phyloP scores from a whole-genome alignment of 202 grass and related monocot species.

The Cymbopogon flexuosus region DNA sequence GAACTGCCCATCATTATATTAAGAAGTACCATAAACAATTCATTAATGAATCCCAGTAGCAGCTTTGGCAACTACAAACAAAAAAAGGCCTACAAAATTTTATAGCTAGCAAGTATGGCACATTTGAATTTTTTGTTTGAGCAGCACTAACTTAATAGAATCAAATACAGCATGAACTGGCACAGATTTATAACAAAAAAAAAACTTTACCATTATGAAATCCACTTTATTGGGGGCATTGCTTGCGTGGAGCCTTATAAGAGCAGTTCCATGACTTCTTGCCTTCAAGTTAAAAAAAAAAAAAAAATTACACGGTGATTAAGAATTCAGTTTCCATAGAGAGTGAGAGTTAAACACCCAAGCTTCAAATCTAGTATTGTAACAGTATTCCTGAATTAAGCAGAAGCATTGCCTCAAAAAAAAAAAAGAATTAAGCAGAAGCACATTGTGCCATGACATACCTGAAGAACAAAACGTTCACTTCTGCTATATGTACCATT shows the following conservation, averaged over 20 bases:
- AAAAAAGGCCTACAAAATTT: neutral
- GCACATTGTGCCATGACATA: constrained; percentile 17
- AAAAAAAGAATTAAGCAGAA: constrained; percentile 13
- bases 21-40: neutral
- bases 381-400: constrained; percentile 6
- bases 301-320: constrained; percentile 14
- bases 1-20: neutral
- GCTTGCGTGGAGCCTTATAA: constrained; percentile 64
- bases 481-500: constrained; percentile 43
- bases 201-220: constrained; percentile 71
- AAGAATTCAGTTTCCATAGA: constrained; percentile 26
- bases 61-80: neutral
- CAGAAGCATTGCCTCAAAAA: too few relatives aligned
- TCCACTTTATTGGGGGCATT: constrained; percentile 63
- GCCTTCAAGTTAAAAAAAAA: constrained; percentile 51
- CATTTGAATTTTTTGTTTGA: neutral
- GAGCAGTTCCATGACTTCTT: constrained; percentile 67
- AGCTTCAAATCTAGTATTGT: neutral
- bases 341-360: constrained; percentile 7
- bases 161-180: neutral
- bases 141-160: constrained; percentile 1
- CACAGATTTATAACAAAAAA: neutral
- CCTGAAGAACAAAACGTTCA: constrained; percentile 61
- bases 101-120: neutral
- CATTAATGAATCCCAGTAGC: neutral